Conservation (phyloP, 2,329 filamentous ascomycete species). For the Penicillium sp. region DNA sequence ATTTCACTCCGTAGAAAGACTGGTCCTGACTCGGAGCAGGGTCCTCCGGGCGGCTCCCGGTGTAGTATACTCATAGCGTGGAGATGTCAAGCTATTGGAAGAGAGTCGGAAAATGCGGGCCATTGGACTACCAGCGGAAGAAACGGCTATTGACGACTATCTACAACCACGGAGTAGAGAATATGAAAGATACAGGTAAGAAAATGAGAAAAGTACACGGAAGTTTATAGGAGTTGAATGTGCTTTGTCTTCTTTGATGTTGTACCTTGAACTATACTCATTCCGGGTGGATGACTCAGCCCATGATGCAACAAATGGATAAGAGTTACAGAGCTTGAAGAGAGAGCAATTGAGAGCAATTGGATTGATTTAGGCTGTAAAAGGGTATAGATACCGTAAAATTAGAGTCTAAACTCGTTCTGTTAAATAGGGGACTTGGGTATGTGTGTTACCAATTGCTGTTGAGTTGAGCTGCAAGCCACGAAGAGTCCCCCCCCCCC, state of each 20-base stretch:
- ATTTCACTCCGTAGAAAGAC: not conserved
- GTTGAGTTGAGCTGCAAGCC: constrained; percentile 6
- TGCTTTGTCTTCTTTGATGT: no score
- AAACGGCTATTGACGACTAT: constrained; percentile 5
- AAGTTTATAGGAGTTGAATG: no score
- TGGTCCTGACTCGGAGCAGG: constrained; percentile 12
- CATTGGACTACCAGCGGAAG: not conserved
- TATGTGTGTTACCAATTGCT: not conserved
- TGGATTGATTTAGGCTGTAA: not conserved
- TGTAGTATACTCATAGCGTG: constrained; percentile 8
- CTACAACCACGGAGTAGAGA: no score
- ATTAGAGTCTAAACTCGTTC: not conserved
- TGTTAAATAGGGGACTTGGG: not conserved
- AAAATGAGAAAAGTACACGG: not conserved
- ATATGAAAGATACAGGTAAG: not conserved
- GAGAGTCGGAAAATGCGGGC: constrained; percentile 3
- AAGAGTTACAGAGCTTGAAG: not conserved
- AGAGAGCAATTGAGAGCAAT: not conserved
- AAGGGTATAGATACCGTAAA: not conserved
- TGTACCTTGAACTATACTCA: no score
- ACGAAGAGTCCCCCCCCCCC: constrained; percentile 2
- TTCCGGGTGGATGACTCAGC: constrained; percentile 1
- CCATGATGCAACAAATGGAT: constrained; percentile 1
- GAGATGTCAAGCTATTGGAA: constrained; percentile 4
- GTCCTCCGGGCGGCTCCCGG: constrained; percentile 14